Conservation (phyloP, 2,329 filamentous ascomycete species). For the Aspergillus sp. region DNA sequence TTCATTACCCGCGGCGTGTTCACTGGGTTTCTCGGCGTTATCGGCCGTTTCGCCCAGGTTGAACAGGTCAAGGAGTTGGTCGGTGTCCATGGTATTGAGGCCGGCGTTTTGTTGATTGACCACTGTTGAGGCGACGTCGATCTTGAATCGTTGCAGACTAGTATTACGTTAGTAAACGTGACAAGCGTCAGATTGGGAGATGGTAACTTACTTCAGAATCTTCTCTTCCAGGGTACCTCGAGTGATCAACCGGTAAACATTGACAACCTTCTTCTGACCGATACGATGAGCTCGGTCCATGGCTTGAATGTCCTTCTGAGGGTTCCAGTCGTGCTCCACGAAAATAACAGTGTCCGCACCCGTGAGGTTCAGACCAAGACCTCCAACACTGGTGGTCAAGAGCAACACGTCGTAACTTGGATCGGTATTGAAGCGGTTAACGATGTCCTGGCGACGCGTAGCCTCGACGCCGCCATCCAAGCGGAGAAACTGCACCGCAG, state of each 20-base stretch:
- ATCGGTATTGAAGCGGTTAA: conserved; percentile 98
- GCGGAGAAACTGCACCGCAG: conserved; percentile 87
- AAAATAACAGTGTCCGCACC: conserved; percentile 99
- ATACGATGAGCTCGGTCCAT: conserved; percentile 99
- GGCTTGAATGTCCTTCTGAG: conserved; percentile 95
- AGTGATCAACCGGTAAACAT: conserved; percentile 95
- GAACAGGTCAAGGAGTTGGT: conserved; percentile 96
- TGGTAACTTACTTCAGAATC: conserved; percentile 68
- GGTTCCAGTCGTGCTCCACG: conserved; percentile 99
- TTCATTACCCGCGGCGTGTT: conserved; percentile 51
- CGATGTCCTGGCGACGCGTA: conserved; percentile 90
- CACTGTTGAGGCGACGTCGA: conserved; percentile 95
- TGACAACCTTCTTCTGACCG: conserved; percentile 99
- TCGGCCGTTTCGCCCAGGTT: conserved; percentile 72
- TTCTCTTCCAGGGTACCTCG: conserved; percentile 96
- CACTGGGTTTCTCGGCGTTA: conserved; percentile 57
- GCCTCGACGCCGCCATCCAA: conserved; percentile 92
- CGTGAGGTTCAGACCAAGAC: conserved; percentile 89
- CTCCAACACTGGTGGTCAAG: conserved; percentile 91
- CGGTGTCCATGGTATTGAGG: conserved; percentile 92
- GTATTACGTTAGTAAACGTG: conserved; percentile 15
- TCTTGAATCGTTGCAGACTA: conserved; percentile 97
- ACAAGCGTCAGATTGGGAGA: not conserved
- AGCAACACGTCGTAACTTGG: conserved; percentile 93
- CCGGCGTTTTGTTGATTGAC: conserved; percentile 99